Conservation (phyloP, 2,329 filamentous ascomycete genomes). For the Mariannaea elegans region DNA sequence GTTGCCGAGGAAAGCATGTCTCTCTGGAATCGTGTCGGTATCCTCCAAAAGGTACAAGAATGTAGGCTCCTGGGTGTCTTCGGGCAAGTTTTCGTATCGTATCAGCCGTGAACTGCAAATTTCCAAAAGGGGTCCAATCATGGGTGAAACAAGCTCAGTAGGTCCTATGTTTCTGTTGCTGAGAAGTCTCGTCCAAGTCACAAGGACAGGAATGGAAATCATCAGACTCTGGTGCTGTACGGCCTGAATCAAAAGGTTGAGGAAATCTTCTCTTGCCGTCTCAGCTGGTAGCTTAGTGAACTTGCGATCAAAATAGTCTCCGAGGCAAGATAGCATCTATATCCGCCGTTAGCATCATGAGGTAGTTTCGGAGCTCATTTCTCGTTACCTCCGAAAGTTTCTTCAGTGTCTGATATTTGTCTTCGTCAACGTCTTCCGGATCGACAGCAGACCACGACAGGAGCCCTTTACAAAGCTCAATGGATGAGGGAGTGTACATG, state of each 20-base stretch:
- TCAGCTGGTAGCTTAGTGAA: slow-evolving; percentile 71
- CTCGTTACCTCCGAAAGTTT: slow-evolving; percentile 85
- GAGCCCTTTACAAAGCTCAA: slow-evolving; percentile 76
- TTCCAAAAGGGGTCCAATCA: slow-evolving; percentile 81
- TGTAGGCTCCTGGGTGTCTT: slow-evolving; percentile 82
- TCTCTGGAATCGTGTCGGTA: slow-evolving; percentile 92
- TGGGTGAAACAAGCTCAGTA: slow-evolving; percentile 66
- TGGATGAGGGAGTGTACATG: slow-evolving; percentile 77
- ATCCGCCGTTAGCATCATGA: neutral
- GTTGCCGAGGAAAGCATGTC: slow-evolving; percentile 94
- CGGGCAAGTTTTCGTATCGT: slow-evolving; percentile 86
- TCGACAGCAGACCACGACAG: slow-evolving; percentile 84
- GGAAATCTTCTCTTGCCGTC: slow-evolving; percentile 75
- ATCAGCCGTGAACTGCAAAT: slow-evolving; percentile 85
- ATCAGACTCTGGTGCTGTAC: slow-evolving; percentile 87
- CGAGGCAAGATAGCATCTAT: slow-evolving; percentile 85
- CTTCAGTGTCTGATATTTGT: slow-evolving; percentile 91
- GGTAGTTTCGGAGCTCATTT: neutral
- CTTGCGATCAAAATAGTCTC: slow-evolving; percentile 83
- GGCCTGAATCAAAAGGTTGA: slow-evolving; percentile 81
- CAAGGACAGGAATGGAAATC: slow-evolving; percentile 90
- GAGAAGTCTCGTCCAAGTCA: slow-evolving; percentile 88
- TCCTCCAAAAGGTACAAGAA: slow-evolving; percentile 88
- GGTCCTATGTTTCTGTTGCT: slow-evolving; percentile 73
- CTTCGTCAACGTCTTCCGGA: slow-evolving; percentile 84